Evolutionary conservation across 768 basidiomycete genomes (phyloP), one percentile per base, ranked within the genome.

Genomic region (Trametes villosa): DNA sequence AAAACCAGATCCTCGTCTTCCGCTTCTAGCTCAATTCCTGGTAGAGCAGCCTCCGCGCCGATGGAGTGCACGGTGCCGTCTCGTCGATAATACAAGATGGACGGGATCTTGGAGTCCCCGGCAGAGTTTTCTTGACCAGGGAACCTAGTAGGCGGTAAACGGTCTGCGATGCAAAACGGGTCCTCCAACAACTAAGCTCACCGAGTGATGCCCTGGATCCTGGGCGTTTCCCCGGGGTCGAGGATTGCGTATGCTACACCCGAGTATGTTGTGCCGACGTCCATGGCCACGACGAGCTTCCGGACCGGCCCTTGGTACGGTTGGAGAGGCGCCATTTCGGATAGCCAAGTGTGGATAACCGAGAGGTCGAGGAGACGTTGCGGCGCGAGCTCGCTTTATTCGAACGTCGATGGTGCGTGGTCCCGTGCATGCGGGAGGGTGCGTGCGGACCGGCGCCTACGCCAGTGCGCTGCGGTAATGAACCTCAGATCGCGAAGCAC

Each of bases 221-320:
- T 63, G 18, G 76, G 73, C 9, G 71, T 60, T 31, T 72, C 68
- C 0, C 75, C 75, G 7, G 76, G 75, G 56, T 77, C 72, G 4
- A 77, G 70, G 44, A 77, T 67, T 33, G 70, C 72, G 60, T 83
- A 83, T 0, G 79, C 80, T 9, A 83, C 72, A 4, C 81, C 81
- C 33, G 82, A 83, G 47, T 71, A 82, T 2, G 81, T 84, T 1
- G 80, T 84, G 9, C 83, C 83, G 2, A 84, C 68, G 56, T 85
- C 83, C 36, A 85, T 80, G 0, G 81, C 81, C 26, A 84, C 62
- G 5, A 83, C 77, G 7, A 84, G 71, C 57, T 77, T 78, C 38
- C 77, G 76, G 30, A 22, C 34, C 2, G 51, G 15, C 17, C 64
- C 60, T 17, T 53, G 47, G 44, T 58, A 65, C 8, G 57, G 56